A percentile compares a stretch with the other conserved stretches of the same genome.
These are phyloP conservation scores for Chamaenerion angustifolium DNA, from an alignment of 345 rosid species.

Conservation along the genomic window DNA sequence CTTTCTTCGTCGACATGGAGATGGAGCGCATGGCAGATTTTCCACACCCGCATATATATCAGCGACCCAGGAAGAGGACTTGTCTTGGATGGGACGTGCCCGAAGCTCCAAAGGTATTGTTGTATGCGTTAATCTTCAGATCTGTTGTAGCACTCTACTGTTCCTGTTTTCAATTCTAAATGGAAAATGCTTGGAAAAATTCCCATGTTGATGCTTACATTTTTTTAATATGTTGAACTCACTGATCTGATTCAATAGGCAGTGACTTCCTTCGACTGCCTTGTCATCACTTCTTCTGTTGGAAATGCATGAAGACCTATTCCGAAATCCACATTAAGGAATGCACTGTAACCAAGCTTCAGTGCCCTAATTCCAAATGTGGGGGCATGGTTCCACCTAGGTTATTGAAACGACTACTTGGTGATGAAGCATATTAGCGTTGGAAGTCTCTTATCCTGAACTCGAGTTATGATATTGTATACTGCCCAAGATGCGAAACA, in stretches of 20 bases:
- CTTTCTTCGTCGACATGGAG: conserved; percentile 38
- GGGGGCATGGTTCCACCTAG: conserved; percentile 54
- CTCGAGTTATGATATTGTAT: conserved; percentile 62
- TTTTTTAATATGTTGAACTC: background rate
- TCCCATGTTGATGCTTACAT: background rate
- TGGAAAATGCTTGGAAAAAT: background rate
- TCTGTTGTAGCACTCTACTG: background rate
- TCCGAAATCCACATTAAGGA: conserved; percentile 53
- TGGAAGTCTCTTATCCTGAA: conserved; percentile 68
- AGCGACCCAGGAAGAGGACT: conserved; percentile 29
- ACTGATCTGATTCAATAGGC: conserved; percentile 23
- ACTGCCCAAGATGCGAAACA: conserved; percentile 82
- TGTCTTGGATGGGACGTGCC: conserved; percentile 77
- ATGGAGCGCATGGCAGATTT: conserved; percentile 69
- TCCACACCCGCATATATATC: conserved; percentile 58
- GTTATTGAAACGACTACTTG: conserved; percentile 49
- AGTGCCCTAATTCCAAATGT: conserved; percentile 65
- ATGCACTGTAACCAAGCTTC: conserved; percentile 63
- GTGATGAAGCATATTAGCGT: conserved; percentile 46
- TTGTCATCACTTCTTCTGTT: conserved; percentile 74
- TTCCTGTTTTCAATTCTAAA: background rate
- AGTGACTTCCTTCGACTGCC: conserved; percentile 58
- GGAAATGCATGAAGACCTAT: conserved; percentile 63
- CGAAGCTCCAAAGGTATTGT: conserved; percentile 40
- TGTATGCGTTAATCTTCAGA: background rate